Evolutionary conservation across 1,139 yeast species (phyloP), one percentile per base, ranked within the genome.

Genomic region (Scheffersomyces segobiensis): DNA sequence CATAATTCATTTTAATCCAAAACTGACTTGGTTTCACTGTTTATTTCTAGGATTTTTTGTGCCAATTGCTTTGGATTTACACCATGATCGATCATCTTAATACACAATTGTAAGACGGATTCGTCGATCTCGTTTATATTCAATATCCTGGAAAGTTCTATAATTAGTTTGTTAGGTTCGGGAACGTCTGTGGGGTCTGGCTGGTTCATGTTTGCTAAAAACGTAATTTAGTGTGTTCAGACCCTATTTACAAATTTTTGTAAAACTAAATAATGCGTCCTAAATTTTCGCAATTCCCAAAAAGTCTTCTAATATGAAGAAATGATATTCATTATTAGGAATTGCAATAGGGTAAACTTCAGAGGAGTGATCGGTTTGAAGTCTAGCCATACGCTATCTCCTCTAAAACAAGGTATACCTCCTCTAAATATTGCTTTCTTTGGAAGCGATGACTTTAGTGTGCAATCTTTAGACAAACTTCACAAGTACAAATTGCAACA

Each of bases 391-490:
- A 32, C 42, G 42, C 42, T 32, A 10, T 14, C 17, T 32, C 42
- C 17, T 32, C 42, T 12, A 3, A 32, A 32, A 3, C 12, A 14
- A 32, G 42, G 2, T 32, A 32, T 32, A 32, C 42, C 42, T 32
- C 42, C 59, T 2, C 56, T 68, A 24, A 61, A 65, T 53, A 77
- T 89, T 20, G 87, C 91, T 6, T 91, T 87, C 68, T 93, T 93
- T 71, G 98, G 98, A 0, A 85, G 95, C 5, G 98, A 93, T 67
- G 71, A 71, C 49, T 93, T 92, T 73, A 88, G 96, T 62, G 82
- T 87, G 7, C 76, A 75, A 10, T 84, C 93, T 6, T 76, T 93
- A 52, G 65, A 72, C 12, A 78, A 75, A 18, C 72, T 92, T 5
- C 62, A 79, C 2, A 67, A 74, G 2, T 72, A 83, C 52, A 70